Evolutionary conservation across 192 early-diverging fungal genomes (phyloP), one percentile per base, ranked within the genome.

Genomic region (Geosiphon pyriformis): DNA sequence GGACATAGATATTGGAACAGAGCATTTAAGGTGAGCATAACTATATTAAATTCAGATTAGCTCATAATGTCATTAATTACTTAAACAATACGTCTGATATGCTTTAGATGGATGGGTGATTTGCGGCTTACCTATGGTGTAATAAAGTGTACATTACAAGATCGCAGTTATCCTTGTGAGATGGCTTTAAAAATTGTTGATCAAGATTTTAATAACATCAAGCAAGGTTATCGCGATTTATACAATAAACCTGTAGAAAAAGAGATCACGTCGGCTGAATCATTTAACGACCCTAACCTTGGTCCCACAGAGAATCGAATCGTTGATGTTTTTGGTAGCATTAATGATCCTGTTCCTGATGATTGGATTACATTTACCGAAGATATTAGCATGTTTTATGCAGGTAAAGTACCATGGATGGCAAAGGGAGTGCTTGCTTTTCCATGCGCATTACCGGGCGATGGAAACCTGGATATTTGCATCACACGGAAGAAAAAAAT

Each of bases 1-100:
- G 1, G 79, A 85, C 58, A 80, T 78, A 6, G 83, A 85, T 62
- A 54, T 85, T 31, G 80, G 70, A 25, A 81, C 83, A 0, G 83
- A 85, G 54, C 61, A 81, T 56, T 47, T 85, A 62, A 68, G 81
- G 70, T 76, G 65, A 54, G 7, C 18, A 33, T 18, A 15, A n/a
- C 18, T 26, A 18, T 32, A 31, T 7, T 34, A 31, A 30, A 11
- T 53, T 63, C 2, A 1, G 22, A 4, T 17, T 3, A 30, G 4
- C 10, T 31, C 6, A 48, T 20, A 18, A 35, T 51, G 17, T 32
- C 17, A 35, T 8, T 11, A 4, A 53, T 22, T 37, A 7, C 37
- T 53, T 25, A 65, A 17, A 37, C 18, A 18, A 25, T 27, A 54
- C 18, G n/a, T 66, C 50, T 30, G 10, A 47, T 20, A 37, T 22